Evolutionary conservation across 768 basidiomycete genomes (phyloP), one percentile per base, ranked within the genome.

Genomic region (Boletus pseudo-olivaceus): DNA sequence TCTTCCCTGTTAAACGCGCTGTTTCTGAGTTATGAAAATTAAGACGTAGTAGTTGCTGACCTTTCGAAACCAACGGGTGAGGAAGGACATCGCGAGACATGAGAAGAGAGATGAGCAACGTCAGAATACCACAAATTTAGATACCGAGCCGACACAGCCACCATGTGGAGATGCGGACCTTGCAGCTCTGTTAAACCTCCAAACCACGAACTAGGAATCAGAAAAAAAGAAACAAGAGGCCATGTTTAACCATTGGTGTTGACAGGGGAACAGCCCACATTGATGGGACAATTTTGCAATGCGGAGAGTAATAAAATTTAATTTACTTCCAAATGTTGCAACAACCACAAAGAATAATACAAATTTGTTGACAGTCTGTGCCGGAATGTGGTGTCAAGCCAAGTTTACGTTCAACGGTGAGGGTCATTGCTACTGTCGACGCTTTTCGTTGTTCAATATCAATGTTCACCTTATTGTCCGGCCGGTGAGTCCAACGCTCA

Each of bases 21-120:
- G 3, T 14, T 23, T 30, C 8, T 33, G 17, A 53, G 27, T 11
- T 19, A 7, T 20, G 7, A 23, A 14, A 46, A 1, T n/a, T 9
- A 47, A 40, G 15, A 32, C 26, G 10, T 29, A 3, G 37, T 6
- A 7, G 14, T 26, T 40, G 29, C 56, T 45, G 51, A 67, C 69
- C 70, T 65, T 65, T 50, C 52, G 60, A 55, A 70, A 65, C 65
- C 69, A 69, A 27, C 55, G 56, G 17, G 55, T 51, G 55, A 70
- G 49, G 62, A 71, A 58, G 47, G 69, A 67, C 69, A 70, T 70
- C 60, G 45, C 55, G 49, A 57, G 39, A 52, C 8, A 8, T 38
- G 35, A 46, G 49, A 44, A 7, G 20, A 53, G 46, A 53, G 43
- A 45, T 23, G 29, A 50, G 29, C 37, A 29, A 50, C 27, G 41